Conservation (phyloP, 345 rosid genomes). For the Luvunga scandens region DNA sequence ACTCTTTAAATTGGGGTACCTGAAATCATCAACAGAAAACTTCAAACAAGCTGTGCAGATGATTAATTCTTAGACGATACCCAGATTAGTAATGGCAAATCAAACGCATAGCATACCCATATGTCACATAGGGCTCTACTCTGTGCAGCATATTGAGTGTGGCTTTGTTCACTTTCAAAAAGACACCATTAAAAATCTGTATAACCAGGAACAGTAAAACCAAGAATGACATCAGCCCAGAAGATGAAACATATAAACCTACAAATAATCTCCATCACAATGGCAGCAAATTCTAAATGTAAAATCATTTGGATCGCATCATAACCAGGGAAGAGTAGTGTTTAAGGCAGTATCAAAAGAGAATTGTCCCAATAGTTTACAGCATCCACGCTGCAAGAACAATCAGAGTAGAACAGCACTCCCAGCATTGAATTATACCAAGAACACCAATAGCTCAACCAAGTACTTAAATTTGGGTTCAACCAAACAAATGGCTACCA, state of each 20-base stretch:
- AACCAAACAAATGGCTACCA: not conserved
- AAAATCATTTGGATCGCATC: not conserved
- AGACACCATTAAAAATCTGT: slow-evolving; percentile 92
- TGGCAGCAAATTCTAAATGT: not conserved
- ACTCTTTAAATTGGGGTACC: slow-evolving; percentile 92
- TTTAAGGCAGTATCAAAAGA: not conserved
- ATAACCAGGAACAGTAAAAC: not conserved
- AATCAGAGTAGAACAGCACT: too few relatives aligned
- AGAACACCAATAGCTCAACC: not conserved
- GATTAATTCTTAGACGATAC: not conserved
- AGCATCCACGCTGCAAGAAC: not conserved
- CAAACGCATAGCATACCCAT: slow-evolving; percentile 57
- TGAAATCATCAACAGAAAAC: slow-evolving; percentile 17
- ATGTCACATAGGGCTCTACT: slow-evolving; percentile 94
- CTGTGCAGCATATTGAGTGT: slow-evolving; percentile 90
- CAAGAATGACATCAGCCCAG: not conserved
- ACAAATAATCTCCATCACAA: not conserved
- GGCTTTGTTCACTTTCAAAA: slow-evolving; percentile 88
- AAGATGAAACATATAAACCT: not conserved
- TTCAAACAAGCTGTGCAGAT: not conserved
- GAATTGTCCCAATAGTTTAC: not conserved
- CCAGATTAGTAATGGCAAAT: not conserved
- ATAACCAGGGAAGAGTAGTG: not conserved
- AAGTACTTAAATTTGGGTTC: not conserved
- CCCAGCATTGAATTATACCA: too few relatives aligned